These are phyloP conservation scores for Vachellia collinsii DNA, from an alignment of 306 rosid species.

Conservation along the genomic window DNA sequence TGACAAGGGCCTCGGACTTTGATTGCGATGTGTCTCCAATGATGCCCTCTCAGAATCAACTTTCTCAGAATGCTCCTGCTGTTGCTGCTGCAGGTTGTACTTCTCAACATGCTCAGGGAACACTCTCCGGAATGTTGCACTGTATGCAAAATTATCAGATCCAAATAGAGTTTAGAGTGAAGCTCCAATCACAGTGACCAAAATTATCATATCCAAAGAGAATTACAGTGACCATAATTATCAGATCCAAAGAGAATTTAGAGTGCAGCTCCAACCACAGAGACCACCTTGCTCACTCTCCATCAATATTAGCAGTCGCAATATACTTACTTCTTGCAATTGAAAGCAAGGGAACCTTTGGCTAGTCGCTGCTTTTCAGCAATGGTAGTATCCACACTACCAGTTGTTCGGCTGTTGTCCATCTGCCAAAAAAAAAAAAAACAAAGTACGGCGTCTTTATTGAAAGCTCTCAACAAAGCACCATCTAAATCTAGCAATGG, in stretches of 20 bases:
- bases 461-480: constrained; percentile 22
- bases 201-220: too few species aligned
- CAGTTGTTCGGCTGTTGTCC: constrained; percentile 98
- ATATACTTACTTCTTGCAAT: constrained; percentile 80
- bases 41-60: constrained; percentile 53
- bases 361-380: constrained; percentile 92
- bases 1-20: constrained; percentile 49
- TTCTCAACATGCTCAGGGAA: constrained; percentile 94
- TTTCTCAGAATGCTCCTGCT: constrained; percentile 53
- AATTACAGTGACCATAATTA: too few species aligned
- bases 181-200: constrained; percentile 22
- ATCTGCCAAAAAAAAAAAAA: constrained; percentile 55
- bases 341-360: constrained; percentile 85
- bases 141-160: constrained; percentile 42
- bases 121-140: constrained; percentile 83
- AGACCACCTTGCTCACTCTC: too few species aligned
- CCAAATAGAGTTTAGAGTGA: constrained; percentile 21
- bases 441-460: constrained; percentile 5
- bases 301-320: too few species aligned
- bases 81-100: constrained; percentile 48
- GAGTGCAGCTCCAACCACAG: too few species aligned
- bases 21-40: constrained; percentile 39
- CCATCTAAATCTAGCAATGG: background rate
- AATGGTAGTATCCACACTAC: constrained; percentile 85
- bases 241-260: too few species aligned